A percentile compares a stretch with the other conserved stretches of the same genome.
Evolutionary conservation across 179 eudicot species (phyloP).

Genomic region (Silene coronaria): DNA sequence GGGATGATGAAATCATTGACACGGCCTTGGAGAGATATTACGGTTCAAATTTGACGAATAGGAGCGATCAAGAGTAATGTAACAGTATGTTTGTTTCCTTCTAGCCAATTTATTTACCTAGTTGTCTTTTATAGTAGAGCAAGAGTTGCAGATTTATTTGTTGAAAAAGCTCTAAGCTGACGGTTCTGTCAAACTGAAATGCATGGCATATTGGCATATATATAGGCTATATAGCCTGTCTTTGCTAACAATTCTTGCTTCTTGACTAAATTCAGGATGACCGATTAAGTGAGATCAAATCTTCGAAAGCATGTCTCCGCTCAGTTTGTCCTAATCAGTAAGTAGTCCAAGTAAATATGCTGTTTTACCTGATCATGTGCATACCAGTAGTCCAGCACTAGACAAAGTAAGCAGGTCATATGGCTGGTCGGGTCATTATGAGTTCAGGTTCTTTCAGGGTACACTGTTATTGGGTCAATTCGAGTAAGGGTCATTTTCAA

Average conservation of each 20-base stretch:
- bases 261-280: slow-evolving; percentile 35
- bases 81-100: slow-evolving; percentile 35
- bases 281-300: slow-evolving; percentile 36
- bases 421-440: too few species aligned
- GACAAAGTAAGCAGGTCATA: background rate
- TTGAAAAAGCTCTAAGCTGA: too few species aligned
- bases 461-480: too few species aligned
- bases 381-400: too few species aligned
- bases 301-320: slow-evolving; percentile 41
- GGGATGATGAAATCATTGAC: slow-evolving; percentile 72
- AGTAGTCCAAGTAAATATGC: slow-evolving; percentile 16
- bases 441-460: too few species aligned
- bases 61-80: slow-evolving; percentile 57
- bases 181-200: background rate
- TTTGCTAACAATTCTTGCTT: background rate
- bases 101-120: background rate
- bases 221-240: background rate
- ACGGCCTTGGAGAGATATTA: slow-evolving; percentile 68
- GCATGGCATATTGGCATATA: background rate
- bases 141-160: too few species aligned
- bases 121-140: background rate
- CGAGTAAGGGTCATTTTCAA: too few species aligned
- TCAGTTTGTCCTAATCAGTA: slow-evolving; percentile 67
- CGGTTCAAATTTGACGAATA: slow-evolving; percentile 37
- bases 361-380: slow-evolving; percentile 5